Evolutionary conservation across 768 basidiomycete species (phyloP).

Genomic region (Termitomyces sp.): DNA sequence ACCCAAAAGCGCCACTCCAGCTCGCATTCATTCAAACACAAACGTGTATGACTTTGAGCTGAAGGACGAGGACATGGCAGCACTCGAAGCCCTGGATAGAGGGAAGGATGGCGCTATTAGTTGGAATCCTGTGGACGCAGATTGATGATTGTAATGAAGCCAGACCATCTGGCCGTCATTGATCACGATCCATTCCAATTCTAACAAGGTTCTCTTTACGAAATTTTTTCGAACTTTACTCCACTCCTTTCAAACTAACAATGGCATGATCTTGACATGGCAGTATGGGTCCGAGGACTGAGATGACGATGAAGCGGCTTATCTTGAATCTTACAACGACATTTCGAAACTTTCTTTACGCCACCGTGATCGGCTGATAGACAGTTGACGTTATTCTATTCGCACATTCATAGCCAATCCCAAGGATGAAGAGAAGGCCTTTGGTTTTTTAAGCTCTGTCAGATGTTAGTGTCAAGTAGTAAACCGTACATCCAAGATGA

Average conservation of each 20-base stretch:
- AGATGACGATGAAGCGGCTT: background rate
- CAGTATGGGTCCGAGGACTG: background rate
- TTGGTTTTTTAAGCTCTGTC: no score
- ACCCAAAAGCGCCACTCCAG: conserved; percentile 73
- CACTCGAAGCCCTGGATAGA: conserved; percentile 65
- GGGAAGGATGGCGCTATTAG: conserved; percentile 71
- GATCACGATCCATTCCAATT: background rate
- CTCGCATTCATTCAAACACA: conserved; percentile 70
- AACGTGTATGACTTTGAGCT: conserved; percentile 77
- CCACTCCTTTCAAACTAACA: background rate
- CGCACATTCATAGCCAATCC: background rate
- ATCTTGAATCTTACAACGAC: background rate
- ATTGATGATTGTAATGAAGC: conserved; percentile 28
- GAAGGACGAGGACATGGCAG: conserved; percentile 55
- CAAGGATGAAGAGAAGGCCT: background rate
- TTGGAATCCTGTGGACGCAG: conserved; percentile 80
- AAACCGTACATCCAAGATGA: background rate
- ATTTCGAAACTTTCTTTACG: background rate
- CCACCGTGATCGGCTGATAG: background rate
- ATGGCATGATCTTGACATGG: background rate
- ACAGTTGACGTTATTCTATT: background rate
- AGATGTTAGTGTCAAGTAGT: background rate
- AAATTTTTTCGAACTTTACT: background rate
- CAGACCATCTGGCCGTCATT: background rate
- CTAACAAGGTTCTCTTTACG: background rate